Evolutionary conservation across 495 filamentous ascomycete species (phyloP).

Genomic region (Podospora pseudoanserina): DNA sequence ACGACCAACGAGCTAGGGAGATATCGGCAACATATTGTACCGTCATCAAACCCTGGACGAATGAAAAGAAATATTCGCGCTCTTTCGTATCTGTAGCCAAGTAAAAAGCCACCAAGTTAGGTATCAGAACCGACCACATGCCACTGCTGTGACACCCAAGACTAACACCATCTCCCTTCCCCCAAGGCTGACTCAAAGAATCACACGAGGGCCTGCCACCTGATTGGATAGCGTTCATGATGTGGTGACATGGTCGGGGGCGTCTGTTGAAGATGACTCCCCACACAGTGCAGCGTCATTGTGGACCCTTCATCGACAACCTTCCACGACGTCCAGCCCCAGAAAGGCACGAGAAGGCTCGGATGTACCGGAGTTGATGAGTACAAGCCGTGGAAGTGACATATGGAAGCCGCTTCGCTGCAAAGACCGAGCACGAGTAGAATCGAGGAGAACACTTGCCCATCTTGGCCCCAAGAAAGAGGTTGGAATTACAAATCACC

Average conservation of each 20-base stretch:
- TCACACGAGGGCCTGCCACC: background rate
- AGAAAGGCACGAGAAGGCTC: background rate
- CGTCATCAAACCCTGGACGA: too few species aligned
- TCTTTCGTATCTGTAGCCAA: too few species aligned
- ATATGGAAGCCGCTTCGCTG: background rate
- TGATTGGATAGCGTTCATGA: background rate
- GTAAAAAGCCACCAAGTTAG: background rate
- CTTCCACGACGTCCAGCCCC: background rate
- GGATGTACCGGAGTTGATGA: background rate
- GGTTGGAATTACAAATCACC: slow-evolving; percentile 15
- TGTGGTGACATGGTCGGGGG: background rate
- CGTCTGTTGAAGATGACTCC: background rate
- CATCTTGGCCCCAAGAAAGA: slow-evolving; percentile 6
- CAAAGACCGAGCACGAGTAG: background rate
- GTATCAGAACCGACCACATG: background rate
- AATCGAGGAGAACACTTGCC: background rate
- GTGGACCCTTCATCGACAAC: background rate
- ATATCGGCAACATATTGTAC: background rate
- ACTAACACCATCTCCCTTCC: background rate
- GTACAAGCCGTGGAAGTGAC: background rate
- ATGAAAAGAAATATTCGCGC: too few species aligned
- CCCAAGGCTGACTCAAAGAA: slow-evolving; percentile 2
- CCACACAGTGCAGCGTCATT: slow-evolving; percentile 17
- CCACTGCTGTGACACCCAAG: background rate
- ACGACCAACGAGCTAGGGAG: background rate